phyloP scores from a whole-genome alignment of 148 eudicot species.

The Chenopodium album region DNA sequence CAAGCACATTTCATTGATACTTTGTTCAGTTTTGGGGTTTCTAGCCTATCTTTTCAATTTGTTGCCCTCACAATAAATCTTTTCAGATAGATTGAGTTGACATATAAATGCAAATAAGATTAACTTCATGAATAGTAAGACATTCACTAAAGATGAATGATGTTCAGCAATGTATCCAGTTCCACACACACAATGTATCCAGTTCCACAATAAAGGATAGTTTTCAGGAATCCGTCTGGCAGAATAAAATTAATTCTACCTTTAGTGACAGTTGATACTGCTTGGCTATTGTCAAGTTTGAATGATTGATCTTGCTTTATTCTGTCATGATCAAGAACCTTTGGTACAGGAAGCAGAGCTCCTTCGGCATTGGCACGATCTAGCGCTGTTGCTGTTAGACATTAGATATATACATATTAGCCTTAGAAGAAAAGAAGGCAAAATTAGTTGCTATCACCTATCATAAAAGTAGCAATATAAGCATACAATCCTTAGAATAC shows the following conservation, averaged over 20 bases:
- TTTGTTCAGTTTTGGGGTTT: background rate
- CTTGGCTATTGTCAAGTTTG: slow-evolving; percentile 17
- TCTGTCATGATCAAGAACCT: slow-evolving; percentile 44
- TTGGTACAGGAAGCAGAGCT: slow-evolving; percentile 75
- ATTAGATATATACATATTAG: slow-evolving; percentile 21
- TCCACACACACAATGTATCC: background rate
- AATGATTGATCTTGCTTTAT: slow-evolving; percentile 31
- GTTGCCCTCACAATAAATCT: background rate
- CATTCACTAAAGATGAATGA: background rate
- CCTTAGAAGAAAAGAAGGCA: background rate
- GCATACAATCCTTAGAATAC: background rate
- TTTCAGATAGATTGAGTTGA: background rate
- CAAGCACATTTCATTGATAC: background rate
- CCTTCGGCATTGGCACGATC: slow-evolving; percentile 89
- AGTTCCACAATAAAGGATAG: background rate
- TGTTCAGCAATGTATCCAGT: background rate
- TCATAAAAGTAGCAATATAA: slow-evolving; percentile 4
- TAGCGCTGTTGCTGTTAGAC: slow-evolving; percentile 70
- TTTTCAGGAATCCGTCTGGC: background rate
- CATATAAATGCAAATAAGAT: background rate
- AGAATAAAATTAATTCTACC: slow-evolving; percentile 38
- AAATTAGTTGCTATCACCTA: background rate
- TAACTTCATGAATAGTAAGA: background rate
- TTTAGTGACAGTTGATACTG: slow-evolving; percentile 32
- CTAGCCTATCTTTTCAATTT: background rate